These are phyloP conservation scores for Microcera coccophila DNA, from an alignment of 2,329 filamentous ascomycete genomes.

Conservation along the genomic window DNA sequence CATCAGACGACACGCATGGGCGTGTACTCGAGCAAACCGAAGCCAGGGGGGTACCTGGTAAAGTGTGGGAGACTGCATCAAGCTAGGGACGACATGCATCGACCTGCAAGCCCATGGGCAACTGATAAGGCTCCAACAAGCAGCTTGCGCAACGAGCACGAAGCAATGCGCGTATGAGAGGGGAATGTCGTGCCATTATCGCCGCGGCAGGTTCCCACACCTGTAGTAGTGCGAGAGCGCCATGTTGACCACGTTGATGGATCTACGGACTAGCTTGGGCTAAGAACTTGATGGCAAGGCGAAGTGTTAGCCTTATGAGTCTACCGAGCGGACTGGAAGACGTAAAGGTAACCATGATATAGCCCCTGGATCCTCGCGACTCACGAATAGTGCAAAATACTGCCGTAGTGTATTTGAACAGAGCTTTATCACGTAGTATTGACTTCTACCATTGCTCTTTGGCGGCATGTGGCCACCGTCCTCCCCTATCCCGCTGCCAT, in stretches of 20 bases:
- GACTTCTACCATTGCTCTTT: conserved; percentile 11
- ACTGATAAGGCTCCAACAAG: too few species aligned
- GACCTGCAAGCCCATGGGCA: too few species aligned
- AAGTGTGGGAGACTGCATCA: too few species aligned
- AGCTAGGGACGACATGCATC: too few species aligned
- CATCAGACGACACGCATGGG: too few species aligned
- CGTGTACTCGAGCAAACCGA: too few species aligned
- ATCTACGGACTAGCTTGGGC: background rate
- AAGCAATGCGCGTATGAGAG: background rate
- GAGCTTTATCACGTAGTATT: conserved; percentile 13
- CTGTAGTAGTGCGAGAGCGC: background rate
- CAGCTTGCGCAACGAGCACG: too few species aligned
- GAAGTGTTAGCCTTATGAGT: background rate
- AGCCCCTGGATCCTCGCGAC: background rate
- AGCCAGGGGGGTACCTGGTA: too few species aligned
- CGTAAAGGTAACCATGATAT: background rate
- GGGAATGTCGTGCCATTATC: background rate
- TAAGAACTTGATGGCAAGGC: background rate
- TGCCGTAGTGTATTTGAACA: background rate
- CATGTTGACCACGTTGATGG: background rate
- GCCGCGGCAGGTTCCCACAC: background rate
- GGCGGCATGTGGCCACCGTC: conserved; percentile 1
- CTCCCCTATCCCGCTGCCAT: conserved; percentile 8
- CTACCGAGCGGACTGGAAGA: too few species aligned
- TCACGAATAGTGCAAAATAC: background rate